These are phyloP conservation scores for Ganoderma boninense DNA, from an alignment of 1,284 basidiomycete genomes.

Conservation along the genomic window DNA sequence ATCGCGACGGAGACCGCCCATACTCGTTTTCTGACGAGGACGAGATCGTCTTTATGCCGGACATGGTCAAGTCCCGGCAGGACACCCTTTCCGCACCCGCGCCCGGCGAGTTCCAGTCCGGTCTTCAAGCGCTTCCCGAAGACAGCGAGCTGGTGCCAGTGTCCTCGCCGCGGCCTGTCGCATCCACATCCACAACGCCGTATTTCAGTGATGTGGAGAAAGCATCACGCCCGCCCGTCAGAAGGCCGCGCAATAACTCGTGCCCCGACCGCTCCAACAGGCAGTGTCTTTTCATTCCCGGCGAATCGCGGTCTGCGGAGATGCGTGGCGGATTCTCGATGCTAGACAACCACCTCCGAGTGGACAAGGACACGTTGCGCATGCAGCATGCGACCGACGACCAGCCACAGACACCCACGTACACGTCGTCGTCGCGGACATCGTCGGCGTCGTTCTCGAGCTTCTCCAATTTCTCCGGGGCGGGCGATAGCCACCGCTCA, in stretches of 20 bases:
- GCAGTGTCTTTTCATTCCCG: conserved; percentile 35
- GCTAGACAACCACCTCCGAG: conserved; percentile 15
- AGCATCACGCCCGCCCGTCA: conserved; percentile 24
- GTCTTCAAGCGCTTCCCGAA: conserved; percentile 60
- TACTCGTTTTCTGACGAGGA: conserved; percentile 22
- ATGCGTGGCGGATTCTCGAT: conserved; percentile 8
- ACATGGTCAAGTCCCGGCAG: conserved; percentile 26
- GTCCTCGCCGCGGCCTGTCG: conserved; percentile 18
- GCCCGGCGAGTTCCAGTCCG: conserved; percentile 34
- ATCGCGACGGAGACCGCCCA: conserved; percentile 17
- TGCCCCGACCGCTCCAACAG: conserved; percentile 35
- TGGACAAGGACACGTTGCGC: conserved; percentile 12
- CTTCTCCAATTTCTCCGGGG: conserved; percentile 31
- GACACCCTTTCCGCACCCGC: conserved; percentile 22
- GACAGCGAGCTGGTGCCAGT: conserved; percentile 48
- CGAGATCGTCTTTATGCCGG: conserved; percentile 18
- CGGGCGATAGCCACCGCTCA: conserved; percentile 31
- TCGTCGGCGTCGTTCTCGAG: conserved; percentile 29
- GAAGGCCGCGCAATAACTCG: conserved; percentile 35
- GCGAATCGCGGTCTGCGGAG: conserved; percentile 20
- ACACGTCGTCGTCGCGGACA: conserved; percentile 30
- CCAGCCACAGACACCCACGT: conserved; percentile 20
- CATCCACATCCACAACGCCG: neutral
- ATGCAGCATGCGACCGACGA: neutral
- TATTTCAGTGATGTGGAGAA: conserved; percentile 24